Percentiles rank a stretch among this genome's conserved stretches.
Conservation (phyloP, 495 filamentous ascomycete genomes). For the Cenococcum geophilum region DNA sequence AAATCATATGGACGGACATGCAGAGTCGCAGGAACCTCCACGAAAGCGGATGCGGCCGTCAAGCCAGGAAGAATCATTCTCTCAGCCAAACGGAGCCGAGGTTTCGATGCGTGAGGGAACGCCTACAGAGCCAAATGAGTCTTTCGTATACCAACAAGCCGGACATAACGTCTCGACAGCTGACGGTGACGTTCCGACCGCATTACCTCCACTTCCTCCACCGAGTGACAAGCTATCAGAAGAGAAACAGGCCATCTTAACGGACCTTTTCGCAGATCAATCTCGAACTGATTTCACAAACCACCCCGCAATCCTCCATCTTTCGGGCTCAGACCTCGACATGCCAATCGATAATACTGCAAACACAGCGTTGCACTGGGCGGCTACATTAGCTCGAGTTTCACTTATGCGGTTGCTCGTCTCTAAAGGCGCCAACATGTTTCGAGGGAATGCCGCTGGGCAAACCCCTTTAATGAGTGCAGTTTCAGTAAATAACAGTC, state of each 20-base stretch:
- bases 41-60: slow-evolving; percentile 68
- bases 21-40: slow-evolving; percentile 66
- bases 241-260: slow-evolving; percentile 69
- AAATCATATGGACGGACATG: slow-evolving; percentile 21
- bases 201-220: slow-evolving; percentile 63
- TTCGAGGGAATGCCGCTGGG: slow-evolving; percentile 75
- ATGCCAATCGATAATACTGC: slow-evolving; percentile 78
- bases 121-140: slow-evolving; percentile 81
- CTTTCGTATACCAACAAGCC: slow-evolving; percentile 66
- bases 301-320: slow-evolving; percentile 58
- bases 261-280: slow-evolving; percentile 80
- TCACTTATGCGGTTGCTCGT: slow-evolving; percentile 74
- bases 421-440: slow-evolving; percentile 74
- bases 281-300: slow-evolving; percentile 55
- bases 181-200: slow-evolving; percentile 48
- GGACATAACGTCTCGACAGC: slow-evolving; percentile 47
- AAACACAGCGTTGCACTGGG: slow-evolving; percentile 93
- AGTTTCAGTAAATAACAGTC: slow-evolving; percentile 81
- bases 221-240: slow-evolving; percentile 61
- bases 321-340: slow-evolving; percentile 80
- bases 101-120: slow-evolving; percentile 55
- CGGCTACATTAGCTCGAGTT: slow-evolving; percentile 86
- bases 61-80: slow-evolving; percentile 39
- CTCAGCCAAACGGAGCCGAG: slow-evolving; percentile 37
- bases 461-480: slow-evolving; percentile 90